A percentile compares a stretch with the other conserved stretches of the same genome.
Evolutionary conservation across 139 green algal species (phyloP).

Genomic region (Parachlorella kessleri): DNA sequence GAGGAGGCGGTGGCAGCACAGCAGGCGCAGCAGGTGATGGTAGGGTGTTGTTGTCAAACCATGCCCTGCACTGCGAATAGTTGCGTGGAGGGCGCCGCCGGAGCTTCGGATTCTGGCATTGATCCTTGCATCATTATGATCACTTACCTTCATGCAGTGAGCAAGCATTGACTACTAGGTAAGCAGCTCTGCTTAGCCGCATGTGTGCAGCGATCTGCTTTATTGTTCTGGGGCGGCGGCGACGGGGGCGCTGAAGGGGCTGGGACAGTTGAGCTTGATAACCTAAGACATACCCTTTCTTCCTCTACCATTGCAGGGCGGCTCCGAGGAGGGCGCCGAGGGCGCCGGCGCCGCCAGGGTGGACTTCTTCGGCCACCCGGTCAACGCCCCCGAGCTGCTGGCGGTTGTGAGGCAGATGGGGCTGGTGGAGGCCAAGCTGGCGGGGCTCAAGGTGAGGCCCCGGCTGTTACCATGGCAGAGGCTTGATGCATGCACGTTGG

Average conservation of each 20-base stretch:
- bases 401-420: constrained; percentile 54
- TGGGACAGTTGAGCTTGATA: no score
- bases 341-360: constrained; percentile 57
- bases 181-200: no score
- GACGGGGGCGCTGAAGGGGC: no score
- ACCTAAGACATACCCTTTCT: no score
- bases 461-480: no score
- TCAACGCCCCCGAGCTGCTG: constrained; percentile 82
- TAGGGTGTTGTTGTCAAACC: not conserved
- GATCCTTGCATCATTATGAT: no score
- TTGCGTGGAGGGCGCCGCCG: not conserved
- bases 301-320: no score
- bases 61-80: not conserved
- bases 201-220: no score
- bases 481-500: no score
- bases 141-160: no score
- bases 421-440: constrained; percentile 56
- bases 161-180: no score
- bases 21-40: not conserved
- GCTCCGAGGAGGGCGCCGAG: not conserved
- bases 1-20: constrained; percentile 15
- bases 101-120: not conserved
- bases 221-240: no score
- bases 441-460: not conserved
- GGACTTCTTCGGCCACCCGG: constrained; percentile 90